Percentiles rank a stretch among this genome's conserved stretches.
phyloP scores from a whole-genome alignment of 192 early-diverging fungal species.

The Obelidium mucronatum region DNA sequence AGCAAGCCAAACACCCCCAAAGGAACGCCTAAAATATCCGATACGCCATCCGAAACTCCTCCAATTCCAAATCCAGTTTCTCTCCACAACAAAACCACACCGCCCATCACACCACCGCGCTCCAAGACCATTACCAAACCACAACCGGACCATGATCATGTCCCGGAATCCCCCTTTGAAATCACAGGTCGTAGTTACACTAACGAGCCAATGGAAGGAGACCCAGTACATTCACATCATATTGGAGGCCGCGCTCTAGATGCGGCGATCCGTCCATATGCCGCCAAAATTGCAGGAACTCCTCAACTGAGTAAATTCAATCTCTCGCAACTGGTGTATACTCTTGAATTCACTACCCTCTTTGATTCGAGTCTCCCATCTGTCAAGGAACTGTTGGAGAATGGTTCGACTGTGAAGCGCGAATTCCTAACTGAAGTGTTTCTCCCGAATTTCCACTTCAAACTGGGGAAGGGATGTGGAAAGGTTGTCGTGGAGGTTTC shows the following conservation, averaged over 20 bases:
- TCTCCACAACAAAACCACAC: neutral
- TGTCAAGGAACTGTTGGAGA: neutral
- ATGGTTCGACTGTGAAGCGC: neutral
- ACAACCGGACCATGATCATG: neutral
- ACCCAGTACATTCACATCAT: slow-evolving; percentile 59
- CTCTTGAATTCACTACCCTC: slow-evolving; percentile 58
- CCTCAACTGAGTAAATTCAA: slow-evolving; percentile 69
- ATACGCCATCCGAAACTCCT: neutral
- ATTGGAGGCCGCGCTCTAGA: slow-evolving; percentile 78
- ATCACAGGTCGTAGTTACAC: slow-evolving; percentile 46
- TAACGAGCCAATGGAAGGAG: slow-evolving; percentile 37
- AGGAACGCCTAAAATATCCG: neutral
- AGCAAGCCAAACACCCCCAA: neutral
- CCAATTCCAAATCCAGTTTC: neutral
- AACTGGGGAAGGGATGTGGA: slow-evolving; percentile 9
- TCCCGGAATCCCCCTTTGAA: slow-evolving; percentile 60
- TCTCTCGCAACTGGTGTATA: slow-evolving; percentile 64
- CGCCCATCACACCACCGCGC: neutral
- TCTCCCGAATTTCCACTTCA: slow-evolving; percentile 78
- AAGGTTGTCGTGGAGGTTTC: slow-evolving; percentile 63
- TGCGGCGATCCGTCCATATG: slow-evolving; percentile 84
- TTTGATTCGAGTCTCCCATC: neutral
- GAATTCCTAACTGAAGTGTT: slow-evolving; percentile 69
- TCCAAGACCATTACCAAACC: neutral
- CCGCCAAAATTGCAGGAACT: slow-evolving; percentile 73